Percentiles rank a stretch among this genome's conserved stretches.
Conservation (phyloP, 2,329 filamentous ascomycete species). For the Beauveria australis region DNA sequence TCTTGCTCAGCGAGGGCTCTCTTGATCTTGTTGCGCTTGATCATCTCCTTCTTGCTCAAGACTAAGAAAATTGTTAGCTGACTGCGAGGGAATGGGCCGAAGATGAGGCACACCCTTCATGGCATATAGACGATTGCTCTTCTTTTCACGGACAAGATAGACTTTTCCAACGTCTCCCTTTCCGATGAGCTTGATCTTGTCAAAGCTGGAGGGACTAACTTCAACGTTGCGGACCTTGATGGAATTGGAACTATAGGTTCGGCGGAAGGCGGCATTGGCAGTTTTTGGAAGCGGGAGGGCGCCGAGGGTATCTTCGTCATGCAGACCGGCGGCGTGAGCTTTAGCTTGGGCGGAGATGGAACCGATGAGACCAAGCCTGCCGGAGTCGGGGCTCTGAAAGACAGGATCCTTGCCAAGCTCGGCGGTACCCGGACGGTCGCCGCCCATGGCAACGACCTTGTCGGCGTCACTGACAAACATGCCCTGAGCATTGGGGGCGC, state of each 20-base stretch:
- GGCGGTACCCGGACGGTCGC: constrained; percentile 70
- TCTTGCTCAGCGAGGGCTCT: constrained; percentile 94
- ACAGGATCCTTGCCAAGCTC: constrained; percentile 80
- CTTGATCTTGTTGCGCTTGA: constrained; percentile 99
- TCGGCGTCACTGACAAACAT: constrained; percentile 54
- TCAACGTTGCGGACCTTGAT: constrained; percentile 98
- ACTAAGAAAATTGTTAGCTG: constrained; percentile 44
- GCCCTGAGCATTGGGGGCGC: constrained; percentile 93
- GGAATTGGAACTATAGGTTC: constrained; percentile 97
- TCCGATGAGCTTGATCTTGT: constrained; percentile 99
- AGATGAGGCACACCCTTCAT: constrained; percentile 74
- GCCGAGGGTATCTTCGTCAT: constrained; percentile 44
- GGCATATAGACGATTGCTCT: constrained; percentile 87
- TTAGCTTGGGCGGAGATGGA: constrained; percentile 21
- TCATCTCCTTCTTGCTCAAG: constrained; percentile 99
- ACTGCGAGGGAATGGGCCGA: neutral
- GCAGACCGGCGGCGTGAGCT: constrained; percentile 29
- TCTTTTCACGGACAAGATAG: constrained; percentile 95
- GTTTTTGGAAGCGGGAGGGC: constrained; percentile 56
- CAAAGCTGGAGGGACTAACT: constrained; percentile 89
- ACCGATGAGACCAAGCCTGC: constrained; percentile 30
- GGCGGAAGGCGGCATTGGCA: constrained; percentile 67
- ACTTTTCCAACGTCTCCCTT: constrained; percentile 99
- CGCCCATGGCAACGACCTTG: constrained; percentile 33
- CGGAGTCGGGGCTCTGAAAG: constrained; percentile 38